Conservation (phyloP, 148 eudicot species). For the Drosera capensis region DNA sequence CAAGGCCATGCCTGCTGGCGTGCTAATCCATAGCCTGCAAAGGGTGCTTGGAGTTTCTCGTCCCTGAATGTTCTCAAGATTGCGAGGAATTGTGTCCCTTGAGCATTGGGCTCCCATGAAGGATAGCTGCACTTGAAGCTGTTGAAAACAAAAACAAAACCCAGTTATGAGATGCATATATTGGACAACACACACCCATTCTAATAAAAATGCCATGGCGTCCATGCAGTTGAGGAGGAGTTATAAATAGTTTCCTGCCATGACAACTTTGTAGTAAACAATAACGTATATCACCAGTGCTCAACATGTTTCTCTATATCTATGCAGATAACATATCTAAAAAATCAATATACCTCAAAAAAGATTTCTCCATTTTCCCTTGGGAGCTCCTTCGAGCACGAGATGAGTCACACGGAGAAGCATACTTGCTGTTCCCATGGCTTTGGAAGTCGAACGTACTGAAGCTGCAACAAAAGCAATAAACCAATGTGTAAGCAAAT, state of each 20-base stretch:
- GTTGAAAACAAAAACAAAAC: conserved; percentile 11
- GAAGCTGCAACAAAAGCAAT: conserved; percentile 35
- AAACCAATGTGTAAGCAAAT: not conserved
- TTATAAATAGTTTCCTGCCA: not conserved
- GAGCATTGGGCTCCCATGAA: conserved; percentile 59
- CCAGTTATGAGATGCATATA: not conserved
- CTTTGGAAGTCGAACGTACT: conserved; percentile 64
- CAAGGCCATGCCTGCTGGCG: conserved; percentile 25
- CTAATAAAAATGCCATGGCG: not conserved
- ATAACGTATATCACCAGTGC: not conserved
- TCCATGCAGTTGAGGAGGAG: not conserved
- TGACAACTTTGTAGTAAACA: not conserved
- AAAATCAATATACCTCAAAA: conserved; percentile 42
- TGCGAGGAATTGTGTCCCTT: conserved; percentile 55
- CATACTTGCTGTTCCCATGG: conserved; percentile 76
- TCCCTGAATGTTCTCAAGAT: conserved; percentile 46
- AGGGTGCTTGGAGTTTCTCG: conserved; percentile 29
- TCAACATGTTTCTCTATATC: no score
- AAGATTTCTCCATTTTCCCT: conserved; percentile 97
- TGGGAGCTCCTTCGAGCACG: conserved; percentile 69
- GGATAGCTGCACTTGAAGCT: conserved; percentile 85
- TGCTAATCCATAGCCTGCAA: conserved; percentile 10
- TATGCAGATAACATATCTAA: not conserved
- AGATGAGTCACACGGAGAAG: conserved; percentile 45
- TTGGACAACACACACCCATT: not conserved